Evolutionary conservation across 257 asterid genomes (phyloP).

Genomic region (Anisodus tanguticus): DNA sequence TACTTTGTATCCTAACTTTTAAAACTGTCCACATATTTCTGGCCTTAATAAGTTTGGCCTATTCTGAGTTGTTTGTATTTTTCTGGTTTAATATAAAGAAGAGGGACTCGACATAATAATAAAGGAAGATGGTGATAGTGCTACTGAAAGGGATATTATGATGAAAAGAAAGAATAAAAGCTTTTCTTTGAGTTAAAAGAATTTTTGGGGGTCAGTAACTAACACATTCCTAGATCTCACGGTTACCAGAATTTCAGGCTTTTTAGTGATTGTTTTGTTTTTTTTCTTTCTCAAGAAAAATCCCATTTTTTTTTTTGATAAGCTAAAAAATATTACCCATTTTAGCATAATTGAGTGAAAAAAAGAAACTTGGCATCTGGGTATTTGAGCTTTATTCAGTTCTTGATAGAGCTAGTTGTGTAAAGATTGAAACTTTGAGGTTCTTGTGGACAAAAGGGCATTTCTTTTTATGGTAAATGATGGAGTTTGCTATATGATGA

Average conservation of each 20-base stretch:
- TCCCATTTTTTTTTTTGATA: slow-evolving; percentile 34
- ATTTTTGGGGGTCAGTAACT: slow-evolving; percentile 52
- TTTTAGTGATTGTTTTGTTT: neutral
- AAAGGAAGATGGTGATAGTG: slow-evolving; percentile 34
- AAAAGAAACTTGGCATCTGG: slow-evolving; percentile 11
- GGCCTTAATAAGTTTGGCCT: slow-evolving; percentile 66
- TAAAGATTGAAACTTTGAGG: slow-evolving; percentile 28
- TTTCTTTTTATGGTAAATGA: no score
- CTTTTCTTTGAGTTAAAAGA: slow-evolving; percentile 32
- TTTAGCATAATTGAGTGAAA: slow-evolving; percentile 24
- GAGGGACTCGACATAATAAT: slow-evolving; percentile 19
- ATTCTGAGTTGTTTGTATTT: slow-evolving; percentile 60
- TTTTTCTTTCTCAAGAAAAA: slow-evolving; percentile 47
- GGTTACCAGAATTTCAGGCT: slow-evolving; percentile 54
- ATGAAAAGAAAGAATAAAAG: slow-evolving; percentile 33
- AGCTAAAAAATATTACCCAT: neutral
- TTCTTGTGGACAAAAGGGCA: no score
- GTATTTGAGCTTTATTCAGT: slow-evolving; percentile 30
- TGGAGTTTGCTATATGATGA: slow-evolving; percentile 31
- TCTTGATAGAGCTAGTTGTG: slow-evolving; percentile 32
- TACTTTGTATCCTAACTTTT: slow-evolving; percentile 21
- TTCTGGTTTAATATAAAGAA: slow-evolving; percentile 40
- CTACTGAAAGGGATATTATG: slow-evolving; percentile 36
- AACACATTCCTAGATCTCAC: slow-evolving; percentile 70
- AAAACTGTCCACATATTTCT: slow-evolving; percentile 62